Conservation (phyloP, 371 early-diverging fungal genomes). For the Haplosporangium sp. region DNA sequence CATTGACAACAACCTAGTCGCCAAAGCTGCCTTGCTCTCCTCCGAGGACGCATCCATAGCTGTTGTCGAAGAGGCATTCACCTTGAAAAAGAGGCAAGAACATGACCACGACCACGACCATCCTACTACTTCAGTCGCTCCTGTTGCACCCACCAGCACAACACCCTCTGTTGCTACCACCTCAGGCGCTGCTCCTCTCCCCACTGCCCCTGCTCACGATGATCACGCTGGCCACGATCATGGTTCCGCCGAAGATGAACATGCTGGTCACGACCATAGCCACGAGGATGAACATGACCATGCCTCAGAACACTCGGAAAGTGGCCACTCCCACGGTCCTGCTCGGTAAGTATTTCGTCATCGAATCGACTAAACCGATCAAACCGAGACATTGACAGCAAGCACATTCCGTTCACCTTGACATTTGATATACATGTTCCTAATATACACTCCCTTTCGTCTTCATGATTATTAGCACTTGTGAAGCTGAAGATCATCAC, state of each 20-base stretch:
- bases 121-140: constrained; percentile 3
- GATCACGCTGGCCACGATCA: constrained; percentile 39
- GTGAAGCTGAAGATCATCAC: constrained; percentile 28
- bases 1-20: background rate
- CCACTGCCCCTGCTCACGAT: constrained; percentile 29
- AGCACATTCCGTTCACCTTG: constrained; percentile 1
- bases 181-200: constrained; percentile 26
- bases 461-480: constrained; percentile 4
- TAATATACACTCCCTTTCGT: background rate
- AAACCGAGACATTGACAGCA: no score
- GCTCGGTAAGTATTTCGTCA: constrained; percentile 30
- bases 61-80: background rate
- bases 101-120: constrained; percentile 33
- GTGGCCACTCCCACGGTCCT: constrained; percentile 43
- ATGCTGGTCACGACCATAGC: constrained; percentile 19
- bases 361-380: background rate
- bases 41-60: background rate
- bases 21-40: background rate
- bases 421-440: background rate
- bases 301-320: constrained; percentile 36
- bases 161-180: background rate
- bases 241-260: constrained; percentile 26
- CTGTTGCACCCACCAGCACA: background rate
- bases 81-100: constrained; percentile 10
- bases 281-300: constrained; percentile 34